Evolutionary conservation across 805 yeast genomes (phyloP).

Genomic region (Cyberlindnera sargentensis): DNA sequence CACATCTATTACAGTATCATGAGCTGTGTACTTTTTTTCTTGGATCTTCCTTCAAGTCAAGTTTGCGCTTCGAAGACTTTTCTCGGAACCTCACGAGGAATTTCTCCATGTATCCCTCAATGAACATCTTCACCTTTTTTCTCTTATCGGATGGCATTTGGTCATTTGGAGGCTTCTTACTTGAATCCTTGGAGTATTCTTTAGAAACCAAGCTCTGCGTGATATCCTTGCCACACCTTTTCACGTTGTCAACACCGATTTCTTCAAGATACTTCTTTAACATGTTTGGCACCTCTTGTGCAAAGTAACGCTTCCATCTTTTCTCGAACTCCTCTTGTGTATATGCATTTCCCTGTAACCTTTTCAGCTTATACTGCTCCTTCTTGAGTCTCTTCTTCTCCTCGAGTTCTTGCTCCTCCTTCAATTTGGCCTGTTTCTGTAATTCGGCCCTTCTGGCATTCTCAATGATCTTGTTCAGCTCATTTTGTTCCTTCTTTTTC

Average conservation of each 20-base stretch:
- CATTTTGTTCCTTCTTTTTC: conserved; percentile 18
- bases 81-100: conserved; percentile 41
- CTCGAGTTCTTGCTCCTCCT: conserved; percentile 10
- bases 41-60: conserved; percentile 2
- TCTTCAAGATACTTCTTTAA: conserved; percentile 58
- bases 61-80: conserved; percentile 18
- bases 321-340: conserved; percentile 17
- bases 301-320: conserved; percentile 44
- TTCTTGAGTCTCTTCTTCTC: conserved; percentile 21
- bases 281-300: conserved; percentile 72
- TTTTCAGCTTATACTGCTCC: conserved; percentile 28
- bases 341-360: conserved; percentile 8
- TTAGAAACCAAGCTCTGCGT: conserved; percentile 61
- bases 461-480: conserved; percentile 32
- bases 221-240: conserved; percentile 74
- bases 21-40: conserved; percentile 1
- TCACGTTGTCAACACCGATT: conserved; percentile 66
- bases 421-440: conserved; percentile 21
- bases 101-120: conserved; percentile 60
- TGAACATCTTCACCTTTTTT: conserved; percentile 61
- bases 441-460: conserved; percentile 28
- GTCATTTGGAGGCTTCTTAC: conserved; percentile 50
- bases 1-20: neutral
- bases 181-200: conserved; percentile 51
- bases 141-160: conserved; percentile 53